These are phyloP conservation scores for Lactarius sp. DNA, from an alignment of 768 basidiomycete species.

Conservation along the genomic window DNA sequence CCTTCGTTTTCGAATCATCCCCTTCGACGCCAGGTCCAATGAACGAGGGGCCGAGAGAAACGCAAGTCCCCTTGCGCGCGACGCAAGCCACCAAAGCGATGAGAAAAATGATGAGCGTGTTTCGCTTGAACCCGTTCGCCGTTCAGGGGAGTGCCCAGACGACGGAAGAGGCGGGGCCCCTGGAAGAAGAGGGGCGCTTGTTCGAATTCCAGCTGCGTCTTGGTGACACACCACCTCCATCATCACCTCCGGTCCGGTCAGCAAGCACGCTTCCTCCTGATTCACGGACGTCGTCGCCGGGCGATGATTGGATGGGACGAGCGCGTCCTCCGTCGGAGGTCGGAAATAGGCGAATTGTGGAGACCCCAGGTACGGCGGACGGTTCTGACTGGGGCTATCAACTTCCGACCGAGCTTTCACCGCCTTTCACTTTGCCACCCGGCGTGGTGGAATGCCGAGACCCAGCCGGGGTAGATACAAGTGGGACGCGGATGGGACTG, in stretches of 20 bases:
- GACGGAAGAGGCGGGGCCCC: constrained; percentile 24
- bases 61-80: constrained; percentile 62
- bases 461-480: constrained; percentile 14
- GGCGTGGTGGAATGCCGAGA: constrained; percentile 20
- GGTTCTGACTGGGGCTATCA: constrained; percentile 21
- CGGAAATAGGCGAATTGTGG: constrained; percentile 21
- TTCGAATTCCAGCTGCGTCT: constrained; percentile 26
- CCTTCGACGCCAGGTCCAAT: constrained; percentile 20
- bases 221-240: constrained; percentile 17
- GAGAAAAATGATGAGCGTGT: constrained; percentile 73
- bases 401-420: constrained; percentile 21
- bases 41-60: constrained; percentile 18
- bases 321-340: constrained; percentile 18
- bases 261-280: constrained; percentile 20
- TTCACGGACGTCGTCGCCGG: constrained; percentile 15
- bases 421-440: constrained; percentile 21
- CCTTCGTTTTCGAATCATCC: constrained; percentile 25
- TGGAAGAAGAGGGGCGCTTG: constrained; percentile 24
- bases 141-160: constrained; percentile 29
- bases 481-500: constrained; percentile 11
- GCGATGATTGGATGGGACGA: constrained; percentile 20
- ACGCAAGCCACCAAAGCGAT: constrained; percentile 66
- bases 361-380: constrained; percentile 13
- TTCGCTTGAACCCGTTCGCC: constrained; percentile 72
- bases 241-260: constrained; percentile 20